Evolutionary conservation across 2,329 filamentous ascomycete species (phyloP).

Genomic region (Colletotrichum karsti): DNA sequence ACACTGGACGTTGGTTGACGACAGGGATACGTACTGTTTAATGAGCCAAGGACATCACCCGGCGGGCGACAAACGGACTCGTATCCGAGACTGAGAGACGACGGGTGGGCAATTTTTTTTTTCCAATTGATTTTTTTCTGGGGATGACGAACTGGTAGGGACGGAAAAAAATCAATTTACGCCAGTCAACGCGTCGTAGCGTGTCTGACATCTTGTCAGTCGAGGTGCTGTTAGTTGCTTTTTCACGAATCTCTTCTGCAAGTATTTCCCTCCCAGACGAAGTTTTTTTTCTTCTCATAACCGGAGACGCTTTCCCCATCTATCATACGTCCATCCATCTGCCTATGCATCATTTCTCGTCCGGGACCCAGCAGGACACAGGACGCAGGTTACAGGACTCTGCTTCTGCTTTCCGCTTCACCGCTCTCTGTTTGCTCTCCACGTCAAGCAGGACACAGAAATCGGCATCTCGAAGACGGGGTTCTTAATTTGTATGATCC

Average conservation of each 20-base stretch:
- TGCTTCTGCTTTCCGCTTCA: not conserved
- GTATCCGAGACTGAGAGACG: not conserved
- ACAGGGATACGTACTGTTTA: not conserved
- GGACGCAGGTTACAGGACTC: not conserved
- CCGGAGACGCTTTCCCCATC: not conserved
- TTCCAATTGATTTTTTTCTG: not conserved
- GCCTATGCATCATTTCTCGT: not conserved
- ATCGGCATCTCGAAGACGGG: not conserved
- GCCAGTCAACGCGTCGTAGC: not conserved
- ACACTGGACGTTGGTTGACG: not conserved
- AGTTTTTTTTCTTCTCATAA: not conserved
- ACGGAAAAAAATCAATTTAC: not conserved
- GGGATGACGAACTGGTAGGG: not conserved
- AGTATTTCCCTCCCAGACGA: not conserved
- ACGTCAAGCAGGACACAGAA: not conserved
- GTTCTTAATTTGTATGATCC: not conserved
- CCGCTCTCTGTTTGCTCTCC: not conserved
- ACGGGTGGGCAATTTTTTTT: not conserved
- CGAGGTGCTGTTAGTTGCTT: constrained; percentile 9
- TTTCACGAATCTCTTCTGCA: not conserved
- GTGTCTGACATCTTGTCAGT: constrained; percentile 6
- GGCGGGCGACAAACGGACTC: not conserved
- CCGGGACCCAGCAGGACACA: constrained; percentile 4
- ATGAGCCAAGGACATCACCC: not conserved
- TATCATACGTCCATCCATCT: not conserved